These are phyloP conservation scores for Apiospora hydei DNA, from an alignment of 2,329 filamentous ascomycete genomes.

Conservation along the genomic window DNA sequence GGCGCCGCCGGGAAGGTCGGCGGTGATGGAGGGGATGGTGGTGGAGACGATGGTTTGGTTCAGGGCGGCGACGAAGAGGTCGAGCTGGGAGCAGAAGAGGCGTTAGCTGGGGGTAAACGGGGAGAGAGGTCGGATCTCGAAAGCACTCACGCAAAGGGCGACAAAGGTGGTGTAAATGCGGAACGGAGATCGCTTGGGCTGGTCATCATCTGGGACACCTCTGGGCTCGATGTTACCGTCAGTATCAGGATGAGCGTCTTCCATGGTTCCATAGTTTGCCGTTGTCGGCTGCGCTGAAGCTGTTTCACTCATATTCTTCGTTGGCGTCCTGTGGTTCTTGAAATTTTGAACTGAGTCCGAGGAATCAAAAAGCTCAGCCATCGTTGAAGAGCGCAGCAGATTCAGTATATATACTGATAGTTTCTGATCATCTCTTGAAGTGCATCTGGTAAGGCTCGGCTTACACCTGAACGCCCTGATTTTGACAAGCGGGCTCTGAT, in stretches of 20 bases:
- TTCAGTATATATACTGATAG: neutral
- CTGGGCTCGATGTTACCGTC: neutral
- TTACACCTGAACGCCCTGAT: conserved; percentile 1
- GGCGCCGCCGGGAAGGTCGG: conserved; percentile 58
- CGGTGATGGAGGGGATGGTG: conserved; percentile 63
- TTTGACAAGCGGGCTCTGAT: neutral
- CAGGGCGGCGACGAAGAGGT: conserved; percentile 68
- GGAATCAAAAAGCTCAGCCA: accelerated
- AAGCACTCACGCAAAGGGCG: conserved; percentile 2
- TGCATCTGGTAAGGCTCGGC: neutral
- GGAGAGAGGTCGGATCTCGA: no score
- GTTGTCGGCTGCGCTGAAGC: neutral
- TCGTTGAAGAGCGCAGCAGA: neutral
- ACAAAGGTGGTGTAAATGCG: neutral
- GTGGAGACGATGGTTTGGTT: conserved; percentile 72
- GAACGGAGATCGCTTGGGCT: neutral
- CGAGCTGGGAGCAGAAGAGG: conserved; percentile 38
- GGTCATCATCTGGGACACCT: neutral
- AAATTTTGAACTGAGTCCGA: no score
- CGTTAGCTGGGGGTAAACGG: neutral
- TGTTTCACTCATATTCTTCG: neutral
- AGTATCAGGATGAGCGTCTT: neutral
- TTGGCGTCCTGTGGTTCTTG: neutral
- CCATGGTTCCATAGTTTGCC: neutral
- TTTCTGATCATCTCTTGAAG: neutral